Percentiles rank a stretch among this genome's conserved stretches.
These are phyloP conservation scores for Nigrospora oryzae DNA, from an alignment of 2,329 filamentous ascomycete species.

Conservation along the genomic window DNA sequence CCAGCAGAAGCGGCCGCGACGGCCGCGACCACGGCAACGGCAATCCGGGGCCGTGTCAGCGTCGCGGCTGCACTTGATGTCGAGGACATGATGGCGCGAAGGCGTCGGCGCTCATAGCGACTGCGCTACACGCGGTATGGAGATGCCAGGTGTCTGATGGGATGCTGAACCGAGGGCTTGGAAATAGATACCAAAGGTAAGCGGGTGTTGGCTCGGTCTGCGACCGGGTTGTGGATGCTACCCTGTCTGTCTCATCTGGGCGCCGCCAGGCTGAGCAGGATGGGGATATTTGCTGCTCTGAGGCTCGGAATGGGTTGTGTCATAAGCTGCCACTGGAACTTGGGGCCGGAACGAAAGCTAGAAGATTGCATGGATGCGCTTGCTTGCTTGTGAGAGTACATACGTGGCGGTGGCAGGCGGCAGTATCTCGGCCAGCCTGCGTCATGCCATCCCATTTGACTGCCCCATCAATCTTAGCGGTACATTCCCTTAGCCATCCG, in stretches of 20 bases:
- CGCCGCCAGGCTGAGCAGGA: no score
- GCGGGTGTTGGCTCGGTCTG: no score
- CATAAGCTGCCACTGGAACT: no score
- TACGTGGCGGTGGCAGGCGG: not conserved
- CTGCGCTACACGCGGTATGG: conserved; percentile 1
- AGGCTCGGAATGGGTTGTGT: no score
- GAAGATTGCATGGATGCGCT: no score
- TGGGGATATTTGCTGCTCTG: no score
- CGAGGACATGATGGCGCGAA: conserved; percentile 31
- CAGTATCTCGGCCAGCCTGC: not conserved
- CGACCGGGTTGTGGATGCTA: no score
- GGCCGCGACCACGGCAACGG: conserved; percentile 47
- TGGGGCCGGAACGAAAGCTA: no score
- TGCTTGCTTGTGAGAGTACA: no score
- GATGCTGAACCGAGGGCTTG: not conserved
- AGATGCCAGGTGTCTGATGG: not conserved
- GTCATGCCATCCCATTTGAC: not conserved
- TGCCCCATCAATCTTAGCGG: not conserved
- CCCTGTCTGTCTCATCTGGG: no score
- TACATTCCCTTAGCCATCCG: not conserved
- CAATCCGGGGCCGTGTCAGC: conserved; percentile 44
- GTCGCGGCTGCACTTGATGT: conserved; percentile 42
- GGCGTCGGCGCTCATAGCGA: conserved; percentile 16
- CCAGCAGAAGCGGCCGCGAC: conserved; percentile 47
- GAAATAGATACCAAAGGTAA: no score